phyloP scores from a whole-genome alignment of 108 stramenopile genomes.

The Epipyxis sp. region DNA sequence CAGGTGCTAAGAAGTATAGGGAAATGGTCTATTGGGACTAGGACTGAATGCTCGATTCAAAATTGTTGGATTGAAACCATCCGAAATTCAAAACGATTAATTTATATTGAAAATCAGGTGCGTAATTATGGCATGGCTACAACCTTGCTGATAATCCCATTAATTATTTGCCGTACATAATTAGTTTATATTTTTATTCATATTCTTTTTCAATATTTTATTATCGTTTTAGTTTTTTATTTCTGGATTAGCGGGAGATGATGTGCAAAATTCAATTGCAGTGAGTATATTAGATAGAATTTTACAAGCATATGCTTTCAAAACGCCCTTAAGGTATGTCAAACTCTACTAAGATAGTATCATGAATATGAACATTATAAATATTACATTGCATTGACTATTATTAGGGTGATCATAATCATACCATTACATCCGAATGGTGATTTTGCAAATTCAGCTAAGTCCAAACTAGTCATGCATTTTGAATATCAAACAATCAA shows the following conservation, averaged over 20 bases:
- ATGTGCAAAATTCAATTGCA: constrained; percentile 8
- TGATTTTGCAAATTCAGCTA: neutral
- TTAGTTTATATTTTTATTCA: too few relatives aligned
- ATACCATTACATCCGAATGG: constrained; percentile 30
- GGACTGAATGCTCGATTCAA: constrained; percentile 9
- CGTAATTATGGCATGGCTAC: too few relatives aligned
- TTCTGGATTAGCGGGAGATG: neutral
- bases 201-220: too few relatives aligned
- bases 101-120: constrained; percentile 35
- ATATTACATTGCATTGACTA: too few relatives aligned
- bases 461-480: constrained; percentile 24
- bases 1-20: constrained; percentile 27
- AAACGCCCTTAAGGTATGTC: neutral
- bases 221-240: too few relatives aligned
- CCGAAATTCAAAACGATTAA: constrained; percentile 16
- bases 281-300: neutral
- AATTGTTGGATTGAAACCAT: constrained; percentile 12
- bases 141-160: too few relatives aligned
- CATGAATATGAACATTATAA: too few relatives aligned
- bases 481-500: constrained; percentile 23
- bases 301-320: neutral
- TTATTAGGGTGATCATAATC: constrained; percentile 20
- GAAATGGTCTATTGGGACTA: constrained; percentile 22
- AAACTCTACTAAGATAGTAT: too few relatives aligned
- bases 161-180: too few relatives aligned